phyloP scores from a whole-genome alignment of 129 eudicot species.

The Erigeron canadensis region DNA sequence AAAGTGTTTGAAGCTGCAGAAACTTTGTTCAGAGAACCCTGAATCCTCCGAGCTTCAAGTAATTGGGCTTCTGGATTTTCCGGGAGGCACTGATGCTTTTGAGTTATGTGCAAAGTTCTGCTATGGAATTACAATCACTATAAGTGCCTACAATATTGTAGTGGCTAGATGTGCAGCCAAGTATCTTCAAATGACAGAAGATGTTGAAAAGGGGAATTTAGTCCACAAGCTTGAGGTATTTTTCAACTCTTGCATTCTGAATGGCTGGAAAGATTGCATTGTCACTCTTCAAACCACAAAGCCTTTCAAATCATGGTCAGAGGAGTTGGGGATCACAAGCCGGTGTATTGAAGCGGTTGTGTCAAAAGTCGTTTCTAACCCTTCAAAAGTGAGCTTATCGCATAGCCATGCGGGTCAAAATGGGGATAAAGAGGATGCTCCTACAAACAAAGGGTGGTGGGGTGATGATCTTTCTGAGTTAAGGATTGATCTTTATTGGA shows the following conservation, averaged over 20 bases:
- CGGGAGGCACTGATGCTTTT: slow-evolving; percentile 78
- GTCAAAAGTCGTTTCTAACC: slow-evolving; percentile 57
- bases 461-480: slow-evolving; percentile 80
- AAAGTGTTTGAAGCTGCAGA: slow-evolving; percentile 66
- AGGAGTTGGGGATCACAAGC: slow-evolving; percentile 70
- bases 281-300: slow-evolving; percentile 68
- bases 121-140: slow-evolving; percentile 79
- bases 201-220: slow-evolving; percentile 75
- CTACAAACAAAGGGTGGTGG: slow-evolving; percentile 66
- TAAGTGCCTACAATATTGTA: slow-evolving; percentile 80
- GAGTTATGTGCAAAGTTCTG: slow-evolving; percentile 88
- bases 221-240: slow-evolving; percentile 68
- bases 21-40: slow-evolving; percentile 49
- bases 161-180: slow-evolving; percentile 68
- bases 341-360: slow-evolving; percentile 75
- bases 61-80: slow-evolving; percentile 70
- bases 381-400: slow-evolving; percentile 51
- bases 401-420: slow-evolving; percentile 44
- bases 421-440: slow-evolving; percentile 32
- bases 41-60: slow-evolving; percentile 65
- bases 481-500: slow-evolving; percentile 74
- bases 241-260: slow-evolving; percentile 68
- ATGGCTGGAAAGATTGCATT: slow-evolving; percentile 85
- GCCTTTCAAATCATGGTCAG: slow-evolving; percentile 52
- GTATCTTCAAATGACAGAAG: slow-evolving; percentile 88